A percentile compares a stretch with the other conserved stretches of the same genome.
Evolutionary conservation across 176 grass and related monocot species (phyloP).

Genomic region (Urochloa ruziziensis): DNA sequence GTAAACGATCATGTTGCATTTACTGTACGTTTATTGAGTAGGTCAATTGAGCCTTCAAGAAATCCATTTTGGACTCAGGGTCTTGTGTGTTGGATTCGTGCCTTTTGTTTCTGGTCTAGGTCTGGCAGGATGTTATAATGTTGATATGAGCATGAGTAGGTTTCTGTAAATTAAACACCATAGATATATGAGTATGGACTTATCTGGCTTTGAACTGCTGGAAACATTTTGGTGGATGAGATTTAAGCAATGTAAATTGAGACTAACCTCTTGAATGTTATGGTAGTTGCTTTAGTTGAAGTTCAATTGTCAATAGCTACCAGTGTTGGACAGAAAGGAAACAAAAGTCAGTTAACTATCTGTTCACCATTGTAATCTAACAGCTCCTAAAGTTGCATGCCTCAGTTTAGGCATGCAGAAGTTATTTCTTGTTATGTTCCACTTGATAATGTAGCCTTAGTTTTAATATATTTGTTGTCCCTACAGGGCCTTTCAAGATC

Average conservation of each 20-base stretch:
- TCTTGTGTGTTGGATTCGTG: not conserved
- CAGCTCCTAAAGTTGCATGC: not conserved
- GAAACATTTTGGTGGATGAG: not conserved
- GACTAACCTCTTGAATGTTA: not conserved
- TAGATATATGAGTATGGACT: not conserved
- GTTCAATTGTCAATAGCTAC: not conserved
- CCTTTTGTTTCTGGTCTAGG: not conserved
- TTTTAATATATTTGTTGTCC: not conserved
- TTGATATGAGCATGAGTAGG: too few relatives aligned
- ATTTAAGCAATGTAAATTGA: not conserved
- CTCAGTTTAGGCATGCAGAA: too few relatives aligned
- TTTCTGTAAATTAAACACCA: not conserved
- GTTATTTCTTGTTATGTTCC: not conserved
- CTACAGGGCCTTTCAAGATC: constrained; percentile 85
- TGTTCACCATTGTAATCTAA: not conserved
- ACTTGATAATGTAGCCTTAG: not conserved
- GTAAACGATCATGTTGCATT: too few relatives aligned
- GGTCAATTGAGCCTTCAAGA: not conserved
- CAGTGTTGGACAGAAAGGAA: not conserved
- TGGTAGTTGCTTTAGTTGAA: not conserved
- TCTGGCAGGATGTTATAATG: not conserved
- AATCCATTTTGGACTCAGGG: not conserved
- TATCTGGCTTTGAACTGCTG: not conserved
- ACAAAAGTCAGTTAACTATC: not conserved
- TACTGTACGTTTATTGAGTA: not conserved